Evolutionary conservation across 345 rosid genomes (phyloP).

Genomic region (Crucihimalaya himalaica): DNA sequence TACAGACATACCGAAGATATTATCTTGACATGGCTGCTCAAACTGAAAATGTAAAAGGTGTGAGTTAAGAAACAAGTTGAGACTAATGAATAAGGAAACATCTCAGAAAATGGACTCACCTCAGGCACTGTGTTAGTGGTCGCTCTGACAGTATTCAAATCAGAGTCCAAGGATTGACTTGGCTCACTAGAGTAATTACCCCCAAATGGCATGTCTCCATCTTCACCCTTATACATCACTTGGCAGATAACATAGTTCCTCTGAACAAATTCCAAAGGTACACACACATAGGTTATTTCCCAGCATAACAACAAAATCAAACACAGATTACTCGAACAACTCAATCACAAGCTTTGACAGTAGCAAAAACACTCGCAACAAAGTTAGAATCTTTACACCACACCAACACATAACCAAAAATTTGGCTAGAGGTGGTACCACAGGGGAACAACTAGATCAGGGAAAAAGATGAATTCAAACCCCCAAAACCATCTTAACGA

Average conservation of each 20-base stretch:
- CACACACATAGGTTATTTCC: neutral
- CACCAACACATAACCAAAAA: neutral
- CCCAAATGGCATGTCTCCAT: constrained; percentile 1
- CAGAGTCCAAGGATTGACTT: constrained; percentile 15
- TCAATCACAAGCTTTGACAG: neutral
- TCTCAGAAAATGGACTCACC: constrained; percentile 5
- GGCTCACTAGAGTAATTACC: neutral
- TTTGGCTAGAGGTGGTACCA: neutral
- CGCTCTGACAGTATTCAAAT: neutral
- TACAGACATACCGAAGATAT: neutral
- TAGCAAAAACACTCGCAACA: neutral
- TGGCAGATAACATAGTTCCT: constrained; percentile 24
- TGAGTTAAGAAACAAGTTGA: too few species aligned
- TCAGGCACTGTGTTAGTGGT: neutral
- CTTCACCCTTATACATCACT: constrained; percentile 28
- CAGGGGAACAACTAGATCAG: neutral
- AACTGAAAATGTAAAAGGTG: neutral
- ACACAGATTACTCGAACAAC: neutral
- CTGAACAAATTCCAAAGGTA: neutral
- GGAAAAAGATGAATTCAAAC: too few species aligned
- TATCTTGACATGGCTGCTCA: constrained; percentile 10
- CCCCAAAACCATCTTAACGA: too few species aligned
- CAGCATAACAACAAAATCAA: neutral
- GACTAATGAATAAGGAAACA: neutral
- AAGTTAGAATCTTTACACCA: neutral